A percentile compares a stretch with the other conserved stretches of the same genome.
Conservation (phyloP, 2,329 filamentous ascomycete species). For the Escovopsis sp. region DNA sequence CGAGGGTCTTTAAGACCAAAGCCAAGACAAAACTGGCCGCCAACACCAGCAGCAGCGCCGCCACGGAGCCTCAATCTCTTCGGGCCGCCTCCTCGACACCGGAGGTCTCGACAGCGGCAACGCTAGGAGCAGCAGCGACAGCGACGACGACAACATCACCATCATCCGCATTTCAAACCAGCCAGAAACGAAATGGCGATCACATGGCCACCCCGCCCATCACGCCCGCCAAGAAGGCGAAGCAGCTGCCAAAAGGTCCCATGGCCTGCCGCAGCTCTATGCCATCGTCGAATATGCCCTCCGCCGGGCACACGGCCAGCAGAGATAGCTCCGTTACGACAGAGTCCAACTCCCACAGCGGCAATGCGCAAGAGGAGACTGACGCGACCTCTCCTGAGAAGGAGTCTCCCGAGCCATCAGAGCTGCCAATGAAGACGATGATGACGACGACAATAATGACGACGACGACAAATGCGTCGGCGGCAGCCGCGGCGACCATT, state of each 20-base stretch:
- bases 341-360: conserved; percentile 12
- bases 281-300: too few species aligned
- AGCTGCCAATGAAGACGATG: conserved; percentile 16
- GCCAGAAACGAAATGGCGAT: conserved; percentile 26
- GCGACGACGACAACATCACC: too few species aligned
- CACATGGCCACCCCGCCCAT: conserved; percentile 36
- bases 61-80: conserved; percentile 17
- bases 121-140: too few species aligned
- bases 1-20: conserved; percentile 28
- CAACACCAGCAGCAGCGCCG: conserved; percentile 16
- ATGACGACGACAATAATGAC: too few species aligned
- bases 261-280: conserved; percentile 12
- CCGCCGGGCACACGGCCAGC: conserved; percentile 9
- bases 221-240: conserved; percentile 37
- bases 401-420: conserved; percentile 25
- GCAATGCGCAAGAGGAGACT: conserved; percentile 19
- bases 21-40: conserved; percentile 19
- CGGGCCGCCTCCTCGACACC: conserved; percentile 16
- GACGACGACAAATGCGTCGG: too few species aligned
- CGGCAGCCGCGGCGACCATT: too few species aligned
- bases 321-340: conserved; percentile 22
- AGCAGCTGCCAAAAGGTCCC: conserved; percentile 12
- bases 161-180: conserved; percentile 10
- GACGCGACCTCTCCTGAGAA: conserved; percentile 37
- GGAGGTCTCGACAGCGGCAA: too few species aligned